Evolutionary conservation across 2,329 filamentous ascomycete genomes (phyloP).

Genomic region (Phoma sp.): DNA sequence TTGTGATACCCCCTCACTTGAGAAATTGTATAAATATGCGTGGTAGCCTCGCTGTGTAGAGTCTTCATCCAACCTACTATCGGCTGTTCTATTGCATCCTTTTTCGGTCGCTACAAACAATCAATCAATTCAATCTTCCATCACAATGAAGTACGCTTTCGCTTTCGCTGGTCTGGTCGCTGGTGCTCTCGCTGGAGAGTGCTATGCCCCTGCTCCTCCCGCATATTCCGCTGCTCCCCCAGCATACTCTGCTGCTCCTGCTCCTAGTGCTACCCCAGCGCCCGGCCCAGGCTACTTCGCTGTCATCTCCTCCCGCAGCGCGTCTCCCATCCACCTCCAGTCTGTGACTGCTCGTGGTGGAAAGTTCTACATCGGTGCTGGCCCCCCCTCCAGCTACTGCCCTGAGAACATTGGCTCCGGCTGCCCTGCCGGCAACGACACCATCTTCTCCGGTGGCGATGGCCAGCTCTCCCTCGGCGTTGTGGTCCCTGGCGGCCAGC

Average conservation of each 20-base stretch:
- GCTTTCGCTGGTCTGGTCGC: slow-evolving; percentile 37
- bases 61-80: background rate
- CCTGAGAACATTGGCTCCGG: slow-evolving; percentile 45
- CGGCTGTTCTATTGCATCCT: background rate
- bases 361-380: slow-evolving; percentile 59
- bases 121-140: background rate
- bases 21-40: slow-evolving; percentile 7
- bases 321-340: slow-evolving; percentile 57
- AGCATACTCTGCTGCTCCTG: background rate
- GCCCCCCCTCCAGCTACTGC: slow-evolving; percentile 58
- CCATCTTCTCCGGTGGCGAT: slow-evolving; percentile 52
- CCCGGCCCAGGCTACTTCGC: slow-evolving; percentile 44
- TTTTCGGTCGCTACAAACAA: background rate
- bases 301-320: slow-evolving; percentile 54
- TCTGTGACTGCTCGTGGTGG: slow-evolving; percentile 56
- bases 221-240: background rate
- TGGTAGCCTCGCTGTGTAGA: slow-evolving; percentile 1
- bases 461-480: slow-evolving; percentile 50
- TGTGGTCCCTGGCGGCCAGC: slow-evolving; percentile 68
- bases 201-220: slow-evolving; percentile 12
- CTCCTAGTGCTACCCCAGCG: slow-evolving; percentile 4
- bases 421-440: slow-evolving; percentile 58
- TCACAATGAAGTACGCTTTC: slow-evolving; percentile 45
- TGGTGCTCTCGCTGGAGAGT: slow-evolving; percentile 29
- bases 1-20: background rate